These are phyloP conservation scores for Xylariaceae sp. DNA, from an alignment of 2,329 filamentous ascomycete genomes.

Conservation along the genomic window DNA sequence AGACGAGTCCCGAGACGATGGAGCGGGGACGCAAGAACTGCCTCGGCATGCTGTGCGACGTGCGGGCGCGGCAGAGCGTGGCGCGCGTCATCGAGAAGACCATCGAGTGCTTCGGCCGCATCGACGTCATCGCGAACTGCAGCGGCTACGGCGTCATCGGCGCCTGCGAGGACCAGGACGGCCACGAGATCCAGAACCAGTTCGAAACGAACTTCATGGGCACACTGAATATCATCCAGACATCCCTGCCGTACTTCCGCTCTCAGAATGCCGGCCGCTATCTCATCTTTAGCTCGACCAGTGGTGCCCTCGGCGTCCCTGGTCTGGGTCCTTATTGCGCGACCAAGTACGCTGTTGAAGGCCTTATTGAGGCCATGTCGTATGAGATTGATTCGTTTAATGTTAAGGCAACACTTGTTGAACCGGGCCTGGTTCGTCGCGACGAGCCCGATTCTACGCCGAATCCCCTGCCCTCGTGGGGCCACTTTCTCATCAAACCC, in stretches of 20 bases:
- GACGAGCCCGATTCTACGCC: conserved; percentile 63
- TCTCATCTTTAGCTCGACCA: conserved; percentile 89
- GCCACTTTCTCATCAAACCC: conserved; percentile 86
- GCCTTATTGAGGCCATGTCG: conserved; percentile 90
- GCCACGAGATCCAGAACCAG: conserved; percentile 89
- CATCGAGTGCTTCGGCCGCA: conserved; percentile 68
- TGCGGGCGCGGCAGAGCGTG: conserved; percentile 76
- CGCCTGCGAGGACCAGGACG: conserved; percentile 93
- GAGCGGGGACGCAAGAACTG: conserved; percentile 66
- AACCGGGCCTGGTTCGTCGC: conserved; percentile 80
- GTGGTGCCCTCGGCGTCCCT: conserved; percentile 86
- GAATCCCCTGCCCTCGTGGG: conserved; percentile 70
- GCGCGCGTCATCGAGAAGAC: conserved; percentile 63
- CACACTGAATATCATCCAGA: conserved; percentile 85
- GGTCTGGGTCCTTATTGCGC: conserved; percentile 92
- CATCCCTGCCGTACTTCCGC: conserved; percentile 82
- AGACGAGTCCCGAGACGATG: conserved; percentile 70
- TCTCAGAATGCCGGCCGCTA: conserved; percentile 72
- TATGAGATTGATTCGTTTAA: conserved; percentile 91
- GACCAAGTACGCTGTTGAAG: conserved; percentile 95
- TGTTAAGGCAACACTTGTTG: conserved; percentile 88
- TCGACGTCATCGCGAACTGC: conserved; percentile 90
- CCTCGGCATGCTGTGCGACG: conserved; percentile 81
- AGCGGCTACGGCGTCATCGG: conserved; percentile 94
- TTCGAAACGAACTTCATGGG: conserved; percentile 99